A percentile compares a stretch with the other conserved stretches of the same genome.
These are phyloP conservation scores for Botrytis fabae DNA, from an alignment of 2,329 filamentous ascomycete genomes.

Conservation along the genomic window DNA sequence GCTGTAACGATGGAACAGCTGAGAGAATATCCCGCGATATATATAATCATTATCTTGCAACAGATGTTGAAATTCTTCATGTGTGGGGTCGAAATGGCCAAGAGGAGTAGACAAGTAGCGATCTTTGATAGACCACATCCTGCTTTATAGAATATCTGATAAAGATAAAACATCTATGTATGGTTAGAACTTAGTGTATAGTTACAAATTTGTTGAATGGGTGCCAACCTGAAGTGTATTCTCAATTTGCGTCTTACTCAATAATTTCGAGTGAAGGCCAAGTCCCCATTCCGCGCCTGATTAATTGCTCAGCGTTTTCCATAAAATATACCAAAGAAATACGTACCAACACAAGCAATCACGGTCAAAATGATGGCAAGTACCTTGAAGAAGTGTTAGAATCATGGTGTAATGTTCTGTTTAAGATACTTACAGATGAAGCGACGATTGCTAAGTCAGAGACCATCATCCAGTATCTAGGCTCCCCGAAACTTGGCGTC, in stretches of 20 bases:
- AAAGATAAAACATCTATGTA: slow-evolving; percentile 29
- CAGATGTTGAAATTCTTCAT: slow-evolving; percentile 24
- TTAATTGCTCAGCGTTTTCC: neutral
- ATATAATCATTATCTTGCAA: slow-evolving; percentile 25
- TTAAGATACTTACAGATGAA: slow-evolving; percentile 21
- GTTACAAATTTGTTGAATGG: too few species aligned
- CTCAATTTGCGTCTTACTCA: slow-evolving; percentile 8
- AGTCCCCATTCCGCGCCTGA: slow-evolving; percentile 15
- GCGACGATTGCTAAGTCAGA: slow-evolving; percentile 24
- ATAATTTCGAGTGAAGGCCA: slow-evolving; percentile 1
- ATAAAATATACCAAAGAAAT: neutral
- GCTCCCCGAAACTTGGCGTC: slow-evolving; percentile 18
- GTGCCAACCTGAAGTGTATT: slow-evolving; percentile 7
- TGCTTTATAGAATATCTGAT: slow-evolving; percentile 29
- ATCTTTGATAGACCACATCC: slow-evolving; percentile 27
- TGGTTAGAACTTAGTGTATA: slow-evolving; percentile 14
- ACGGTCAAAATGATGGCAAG: slow-evolving; percentile 6
- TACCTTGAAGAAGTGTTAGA: slow-evolving; percentile 3
- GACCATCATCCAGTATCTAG: slow-evolving; percentile 23
- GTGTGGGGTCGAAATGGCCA: slow-evolving; percentile 27
- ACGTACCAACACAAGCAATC: slow-evolving; percentile 18
- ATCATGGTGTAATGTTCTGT: neutral
- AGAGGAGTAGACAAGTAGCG: slow-evolving; percentile 25
- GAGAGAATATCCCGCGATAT: slow-evolving; percentile 21
- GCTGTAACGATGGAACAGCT: slow-evolving; percentile 24